Conservation (phyloP, 768 basidiomycete species). For the Tylopilus sp. region DNA sequence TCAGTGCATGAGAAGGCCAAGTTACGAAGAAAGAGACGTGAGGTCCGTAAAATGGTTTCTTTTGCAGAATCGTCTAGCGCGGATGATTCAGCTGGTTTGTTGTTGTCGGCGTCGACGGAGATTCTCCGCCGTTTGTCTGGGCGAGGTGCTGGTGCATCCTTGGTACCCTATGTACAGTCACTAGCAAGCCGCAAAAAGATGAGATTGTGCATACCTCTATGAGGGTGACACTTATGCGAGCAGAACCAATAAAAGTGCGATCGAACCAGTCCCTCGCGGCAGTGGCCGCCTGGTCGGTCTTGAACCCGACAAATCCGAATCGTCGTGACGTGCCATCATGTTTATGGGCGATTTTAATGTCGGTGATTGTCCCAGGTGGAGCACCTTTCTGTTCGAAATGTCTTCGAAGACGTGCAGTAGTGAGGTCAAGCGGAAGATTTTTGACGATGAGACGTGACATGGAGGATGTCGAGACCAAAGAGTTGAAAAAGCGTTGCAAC, state of each 20-base stretch:
- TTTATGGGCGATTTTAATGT: constrained; percentile 77
- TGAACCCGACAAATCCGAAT: constrained; percentile 93
- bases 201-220: constrained; percentile 54
- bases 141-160: constrained; percentile 62
- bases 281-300: constrained; percentile 69
- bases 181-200: not conserved
- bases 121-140: constrained; percentile 69
- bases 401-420: constrained; percentile 57
- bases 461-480: not conserved
- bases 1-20: constrained; percentile 83
- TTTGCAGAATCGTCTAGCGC: constrained; percentile 33
- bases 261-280: constrained; percentile 83
- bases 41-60: constrained; percentile 64
- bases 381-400: constrained; percentile 64
- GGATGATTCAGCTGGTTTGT: constrained; percentile 4
- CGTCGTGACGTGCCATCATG: constrained; percentile 75
- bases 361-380: constrained; percentile 74
- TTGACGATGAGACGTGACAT: constrained; percentile 88
- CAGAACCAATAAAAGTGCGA: constrained; percentile 76
- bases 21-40: constrained; percentile 91
- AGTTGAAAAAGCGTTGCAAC: constrained; percentile 1
- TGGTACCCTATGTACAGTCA: constrained; percentile 49
- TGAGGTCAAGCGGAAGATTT: constrained; percentile 70
- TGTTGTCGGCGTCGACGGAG: constrained; percentile 40
- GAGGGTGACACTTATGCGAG: constrained; percentile 68